These are phyloP conservation scores for Rhodotorula paludigena DNA, from an alignment of 768 basidiomycete genomes.

Conservation along the genomic window DNA sequence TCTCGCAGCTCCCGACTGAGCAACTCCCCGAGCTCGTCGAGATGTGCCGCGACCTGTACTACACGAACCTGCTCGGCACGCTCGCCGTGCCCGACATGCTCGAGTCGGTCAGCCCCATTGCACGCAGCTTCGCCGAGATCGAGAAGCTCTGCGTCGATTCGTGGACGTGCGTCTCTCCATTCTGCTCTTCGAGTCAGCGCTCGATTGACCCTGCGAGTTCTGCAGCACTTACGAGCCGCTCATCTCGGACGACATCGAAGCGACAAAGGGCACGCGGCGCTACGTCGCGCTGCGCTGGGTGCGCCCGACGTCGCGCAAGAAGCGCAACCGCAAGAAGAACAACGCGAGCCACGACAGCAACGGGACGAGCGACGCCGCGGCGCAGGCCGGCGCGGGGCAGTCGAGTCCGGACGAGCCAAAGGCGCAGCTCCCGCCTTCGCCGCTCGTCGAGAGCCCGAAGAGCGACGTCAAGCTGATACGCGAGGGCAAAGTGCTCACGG, in stretches of 20 bases:
- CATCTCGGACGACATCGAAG: conserved; percentile 18
- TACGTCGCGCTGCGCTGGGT: conserved; percentile 31
- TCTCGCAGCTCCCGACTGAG: neutral
- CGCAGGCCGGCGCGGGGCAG: neutral
- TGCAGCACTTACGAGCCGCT: conserved; percentile 28
- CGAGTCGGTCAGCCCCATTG: conserved; percentile 22
- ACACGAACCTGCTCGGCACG: conserved; percentile 13
- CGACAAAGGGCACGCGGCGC: neutral
- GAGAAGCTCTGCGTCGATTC: conserved; percentile 26
- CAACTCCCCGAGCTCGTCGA: conserved; percentile 4
- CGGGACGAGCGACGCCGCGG: neutral
- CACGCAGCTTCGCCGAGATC: conserved; percentile 24
- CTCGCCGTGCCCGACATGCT: conserved; percentile 36
- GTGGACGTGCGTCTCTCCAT: conserved; percentile 29
- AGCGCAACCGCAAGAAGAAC: conserved; percentile 14
- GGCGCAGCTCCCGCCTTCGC: neutral
- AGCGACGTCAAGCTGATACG: neutral
- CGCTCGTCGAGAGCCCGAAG: neutral
- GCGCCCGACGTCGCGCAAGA: conserved; percentile 22
- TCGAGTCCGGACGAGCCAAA: neutral
- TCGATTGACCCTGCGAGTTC: too few species aligned
- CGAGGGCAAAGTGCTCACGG: conserved; percentile 21
- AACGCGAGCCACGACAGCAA: neutral
- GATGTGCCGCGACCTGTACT: conserved; percentile 23
- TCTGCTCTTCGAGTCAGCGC: too few species aligned